Evolutionary conservation across 129 eudicot species (phyloP).

Genomic region (Smallanthus sonchifolius): DNA sequence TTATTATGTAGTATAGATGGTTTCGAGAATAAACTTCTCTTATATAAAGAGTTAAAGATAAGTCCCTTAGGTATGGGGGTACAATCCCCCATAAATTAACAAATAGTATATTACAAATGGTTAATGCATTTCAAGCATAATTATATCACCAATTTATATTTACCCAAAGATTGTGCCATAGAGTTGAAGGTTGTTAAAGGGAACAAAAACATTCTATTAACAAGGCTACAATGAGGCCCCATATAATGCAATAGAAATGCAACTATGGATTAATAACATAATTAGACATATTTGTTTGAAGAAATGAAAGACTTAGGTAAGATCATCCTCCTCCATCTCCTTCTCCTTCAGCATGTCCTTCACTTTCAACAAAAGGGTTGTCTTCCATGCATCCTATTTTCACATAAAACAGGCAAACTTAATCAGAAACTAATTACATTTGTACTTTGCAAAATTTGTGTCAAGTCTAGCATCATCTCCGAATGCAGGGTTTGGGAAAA

Average conservation of each 20-base stretch:
- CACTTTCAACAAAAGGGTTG: conserved; percentile 89
- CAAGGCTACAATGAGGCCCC: conserved; percentile 15
- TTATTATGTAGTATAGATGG: too few relatives aligned
- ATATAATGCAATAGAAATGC: conserved; percentile 6
- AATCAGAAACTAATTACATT: background rate
- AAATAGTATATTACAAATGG: background rate
- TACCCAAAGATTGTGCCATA: background rate
- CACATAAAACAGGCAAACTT: background rate
- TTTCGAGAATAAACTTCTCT: too few relatives aligned
- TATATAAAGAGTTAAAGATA: too few relatives aligned
- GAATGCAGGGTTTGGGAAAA: too few relatives aligned
- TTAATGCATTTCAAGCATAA: conserved; percentile 1
- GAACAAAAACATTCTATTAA: conserved; percentile 14
- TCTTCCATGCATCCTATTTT: conserved; percentile 78
- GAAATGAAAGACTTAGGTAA: conserved; percentile 32
- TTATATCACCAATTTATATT: background rate
- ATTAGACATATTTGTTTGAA: background rate
- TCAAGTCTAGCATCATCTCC: background rate
- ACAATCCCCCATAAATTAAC: background rate
- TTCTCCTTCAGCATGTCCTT: conserved; percentile 83
- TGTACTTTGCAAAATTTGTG: background rate
- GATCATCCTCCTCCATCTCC: conserved; percentile 89
- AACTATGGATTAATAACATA: conserved; percentile 11
- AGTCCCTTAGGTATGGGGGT: too few relatives aligned
- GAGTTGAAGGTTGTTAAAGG: background rate